Conservation (phyloP, 768 basidiomycete genomes). For the Panus rudis region DNA sequence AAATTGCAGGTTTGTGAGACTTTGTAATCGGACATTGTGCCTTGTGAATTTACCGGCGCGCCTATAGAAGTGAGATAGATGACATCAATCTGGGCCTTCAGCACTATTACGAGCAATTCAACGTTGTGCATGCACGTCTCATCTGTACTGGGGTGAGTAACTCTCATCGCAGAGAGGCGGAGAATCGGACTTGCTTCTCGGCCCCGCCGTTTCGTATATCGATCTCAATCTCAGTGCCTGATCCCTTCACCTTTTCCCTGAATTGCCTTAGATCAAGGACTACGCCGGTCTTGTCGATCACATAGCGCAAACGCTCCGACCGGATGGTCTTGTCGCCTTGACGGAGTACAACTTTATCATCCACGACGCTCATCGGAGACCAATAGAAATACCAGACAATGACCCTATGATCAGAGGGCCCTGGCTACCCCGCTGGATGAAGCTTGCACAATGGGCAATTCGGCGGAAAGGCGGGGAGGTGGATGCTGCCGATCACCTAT, state of each 20-base stretch:
- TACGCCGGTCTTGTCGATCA: slow-evolving; percentile 59
- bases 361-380: slow-evolving; percentile 45
- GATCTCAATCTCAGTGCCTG: slow-evolving; percentile 12
- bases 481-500: slow-evolving; percentile 52
- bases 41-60: neutral
- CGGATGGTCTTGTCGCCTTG: slow-evolving; percentile 60
- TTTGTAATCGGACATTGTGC: too few relatives aligned
- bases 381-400: slow-evolving; percentile 26
- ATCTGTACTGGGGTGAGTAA: slow-evolving; percentile 64
- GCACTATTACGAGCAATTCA: slow-evolving; percentile 73
- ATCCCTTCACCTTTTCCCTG: slow-evolving; percentile 10
- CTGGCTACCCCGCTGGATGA: slow-evolving; percentile 60
- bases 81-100: slow-evolving; percentile 81
- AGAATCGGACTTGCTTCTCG: too few relatives aligned
- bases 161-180: too few relatives aligned
- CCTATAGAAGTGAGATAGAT: slow-evolving; percentile 67
- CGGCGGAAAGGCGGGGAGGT: slow-evolving; percentile 51
- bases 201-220: slow-evolving; percentile 8
- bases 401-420: slow-evolving; percentile 37
- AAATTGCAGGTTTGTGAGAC: slow-evolving; percentile 51
- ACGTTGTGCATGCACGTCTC: slow-evolving; percentile 68
- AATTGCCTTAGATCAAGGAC: slow-evolving; percentile 53
- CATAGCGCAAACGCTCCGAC: slow-evolving; percentile 58
- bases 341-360: slow-evolving; percentile 64
- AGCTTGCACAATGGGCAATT: slow-evolving; percentile 46